Evolutionary conservation across 805 yeast species (phyloP), one percentile per base, ranked within the genome.

Genomic region (Suhomyces sp.): DNA sequence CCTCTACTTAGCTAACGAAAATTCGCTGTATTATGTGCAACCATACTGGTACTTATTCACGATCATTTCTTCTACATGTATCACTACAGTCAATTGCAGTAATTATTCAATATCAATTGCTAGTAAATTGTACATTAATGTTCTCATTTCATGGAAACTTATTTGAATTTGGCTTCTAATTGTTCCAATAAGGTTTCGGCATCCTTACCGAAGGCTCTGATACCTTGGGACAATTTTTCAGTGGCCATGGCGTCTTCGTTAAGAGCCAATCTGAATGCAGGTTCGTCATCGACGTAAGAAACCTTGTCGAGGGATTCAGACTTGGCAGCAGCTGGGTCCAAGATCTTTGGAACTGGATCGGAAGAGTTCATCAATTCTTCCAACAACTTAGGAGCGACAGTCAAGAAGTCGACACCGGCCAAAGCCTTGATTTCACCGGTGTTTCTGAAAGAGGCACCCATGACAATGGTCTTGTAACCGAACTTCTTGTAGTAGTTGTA

Each of bases 401-500:
- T 93, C 70, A 93, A 76, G 79, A 72, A 88, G 67, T 93, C 99
- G 60, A 87, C 82, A 67, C 99, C 99, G 41, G 98, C 97, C 55
- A 93, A 76, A 54, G 95, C 96, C 69, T 82, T 83, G 70, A 93
- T 87, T 74, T 91, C 98, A 52, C 88, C 96, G 45, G 73, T 68
- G 77, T 90, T 93, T 81, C 99, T 91, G 88, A 93, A 91, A 42
- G 98, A 91, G 42, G 99, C 99, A 70, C 98, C 99, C 99, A 93
- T 93, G 60, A 93, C 98, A 62, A 93, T 90, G 65, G 99, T 93
- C 57, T 91, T 77, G 81, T 93, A 93, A 54, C 83, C 91, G 69
- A 68, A 87, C 74, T 91, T 91, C 83, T 93, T 93, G 85, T 93
- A 93, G 81, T 93, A 93, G 84, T 90, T 85, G 86, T 65, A 93